A percentile compares a stretch with the other conserved stretches of the same genome.
phyloP scores from a whole-genome alignment of 768 basidiomycete genomes.

The Candolleomyces eurysporus region DNA sequence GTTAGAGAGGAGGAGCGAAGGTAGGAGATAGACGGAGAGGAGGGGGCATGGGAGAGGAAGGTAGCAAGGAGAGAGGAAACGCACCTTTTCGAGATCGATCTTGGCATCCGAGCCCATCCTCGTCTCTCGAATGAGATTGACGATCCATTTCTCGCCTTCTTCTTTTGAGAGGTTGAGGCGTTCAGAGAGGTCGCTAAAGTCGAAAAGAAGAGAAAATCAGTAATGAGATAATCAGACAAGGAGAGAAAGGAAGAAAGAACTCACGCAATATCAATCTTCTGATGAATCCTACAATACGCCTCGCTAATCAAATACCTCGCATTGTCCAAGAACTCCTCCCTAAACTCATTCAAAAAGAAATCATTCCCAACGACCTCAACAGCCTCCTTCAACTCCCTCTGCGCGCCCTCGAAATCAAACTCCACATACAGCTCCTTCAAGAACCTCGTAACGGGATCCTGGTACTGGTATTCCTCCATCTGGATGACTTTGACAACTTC shows the following conservation, averaged over 20 bases:
- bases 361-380: conserved; percentile 86
- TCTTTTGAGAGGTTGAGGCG: conserved; percentile 90
- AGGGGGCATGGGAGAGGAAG: not conserved
- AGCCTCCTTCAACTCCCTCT: conserved; percentile 72
- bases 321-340: conserved; percentile 94
- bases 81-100: conserved; percentile 93
- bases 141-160: conserved; percentile 99
- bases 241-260: not conserved
- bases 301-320: conserved; percentile 95
- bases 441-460: conserved; percentile 91
- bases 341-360: conserved; percentile 90
- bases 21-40: too few species aligned
- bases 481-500: conserved; percentile 94
- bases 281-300: conserved; percentile 97
- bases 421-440: conserved; percentile 91
- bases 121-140: conserved; percentile 97
- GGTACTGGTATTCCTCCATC: conserved; percentile 94
- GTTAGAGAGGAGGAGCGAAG: too few species aligned
- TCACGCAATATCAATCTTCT: conserved; percentile 83
- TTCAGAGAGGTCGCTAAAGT: conserved; percentile 79
- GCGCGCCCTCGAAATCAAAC: conserved; percentile 95
- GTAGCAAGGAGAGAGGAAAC: conserved; percentile 14
- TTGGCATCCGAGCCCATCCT: conserved; percentile 96
- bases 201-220: not conserved
- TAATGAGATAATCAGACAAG: not conserved